Evolutionary conservation across 1,284 basidiomycete genomes (phyloP), one percentile per base, ranked within the genome.

Genomic region (Wolfiporia cocos): DNA sequence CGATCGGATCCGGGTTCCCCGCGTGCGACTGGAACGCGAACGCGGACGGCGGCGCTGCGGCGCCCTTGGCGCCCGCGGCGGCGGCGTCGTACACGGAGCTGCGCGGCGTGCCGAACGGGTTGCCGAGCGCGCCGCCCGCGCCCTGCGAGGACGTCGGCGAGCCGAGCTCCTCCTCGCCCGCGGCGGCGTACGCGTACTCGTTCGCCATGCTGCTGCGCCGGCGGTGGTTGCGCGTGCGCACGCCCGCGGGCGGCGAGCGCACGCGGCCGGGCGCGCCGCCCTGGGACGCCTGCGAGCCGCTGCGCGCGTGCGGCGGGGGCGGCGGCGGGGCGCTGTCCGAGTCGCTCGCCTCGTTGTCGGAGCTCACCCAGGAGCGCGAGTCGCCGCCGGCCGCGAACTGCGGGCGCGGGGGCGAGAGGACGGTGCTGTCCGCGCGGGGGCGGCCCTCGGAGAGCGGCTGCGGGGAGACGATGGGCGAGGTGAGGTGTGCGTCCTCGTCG

Each of bases 11-110:
- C 2, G 78, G 74, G 54, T 81, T 81, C 9, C 81, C 78, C 1
- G 73, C 67, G 52, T 81, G 70, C 0, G 71, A 68, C 53, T 78
- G 76, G 69, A 77, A 78, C 11, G 75, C 74, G 70, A 74, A 18
- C 71, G 76, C 1, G 70, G 77, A 24, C 62, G 66, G 41, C 43
- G 52, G 48, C 26, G 48, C 34, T 18, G 51, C 32, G 30, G 47
- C 33, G 34, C 23, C 18, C 26, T 20, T 24, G 22, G 48, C 42
- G 22, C 42, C 46, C 2, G 29, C 26, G 21, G 49, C 43, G 32
- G 48, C 43, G 1, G 34, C 34, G 24, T 41, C 45, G 43, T 53
- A 53, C 28, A 54, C 38, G 21, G 54, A 54, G 32, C 41, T 49
- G 11, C 49, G 47, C 10, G 56, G 55, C 2, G 56, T 18, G 39